These are phyloP conservation scores for Botrytis sinoallii DNA, from an alignment of 2,329 filamentous ascomycete genomes.

Conservation along the genomic window DNA sequence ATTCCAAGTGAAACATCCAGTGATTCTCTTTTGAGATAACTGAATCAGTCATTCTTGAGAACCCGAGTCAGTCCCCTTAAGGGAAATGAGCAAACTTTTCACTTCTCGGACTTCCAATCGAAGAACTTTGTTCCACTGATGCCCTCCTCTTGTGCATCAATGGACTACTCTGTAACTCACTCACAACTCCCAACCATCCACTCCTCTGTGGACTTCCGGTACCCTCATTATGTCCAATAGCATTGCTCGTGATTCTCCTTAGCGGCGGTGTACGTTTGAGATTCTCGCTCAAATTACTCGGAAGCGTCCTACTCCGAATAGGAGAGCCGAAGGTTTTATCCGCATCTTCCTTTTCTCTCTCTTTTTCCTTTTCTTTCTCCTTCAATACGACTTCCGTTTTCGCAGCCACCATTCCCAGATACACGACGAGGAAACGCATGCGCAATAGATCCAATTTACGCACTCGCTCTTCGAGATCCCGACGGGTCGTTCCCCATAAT, in stretches of 20 bases:
- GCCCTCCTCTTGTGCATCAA: constrained; percentile 59
- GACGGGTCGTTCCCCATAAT: constrained; percentile 56
- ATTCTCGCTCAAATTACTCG: constrained; percentile 25
- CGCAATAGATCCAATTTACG: constrained; percentile 58
- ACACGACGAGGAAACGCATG: constrained; percentile 63
- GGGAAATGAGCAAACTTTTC: constrained; percentile 10
- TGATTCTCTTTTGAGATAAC: not conserved
- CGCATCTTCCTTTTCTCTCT: constrained; percentile 10
- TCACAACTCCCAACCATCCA: constrained; percentile 62
- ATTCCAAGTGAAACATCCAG: not conserved
- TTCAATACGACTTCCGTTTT: constrained; percentile 30
- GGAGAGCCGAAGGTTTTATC: not conserved
- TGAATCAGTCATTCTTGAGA: not conserved
- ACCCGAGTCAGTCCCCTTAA: not conserved
- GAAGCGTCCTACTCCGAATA: not conserved
- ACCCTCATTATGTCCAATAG: constrained; percentile 52
- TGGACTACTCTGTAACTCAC: constrained; percentile 60
- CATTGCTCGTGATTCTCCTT: constrained; percentile 52
- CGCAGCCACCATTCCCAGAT: constrained; percentile 57
- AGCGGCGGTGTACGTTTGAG: constrained; percentile 42
- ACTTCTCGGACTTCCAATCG: not conserved
- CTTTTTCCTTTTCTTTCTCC: not conserved
- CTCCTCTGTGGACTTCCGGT: constrained; percentile 47
- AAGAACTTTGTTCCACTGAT: constrained; percentile 51
- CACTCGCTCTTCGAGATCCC: constrained; percentile 54